Evolutionary conservation across 2,329 filamentous ascomycete genomes (phyloP).

Genomic region (Didymella arachidicola): DNA sequence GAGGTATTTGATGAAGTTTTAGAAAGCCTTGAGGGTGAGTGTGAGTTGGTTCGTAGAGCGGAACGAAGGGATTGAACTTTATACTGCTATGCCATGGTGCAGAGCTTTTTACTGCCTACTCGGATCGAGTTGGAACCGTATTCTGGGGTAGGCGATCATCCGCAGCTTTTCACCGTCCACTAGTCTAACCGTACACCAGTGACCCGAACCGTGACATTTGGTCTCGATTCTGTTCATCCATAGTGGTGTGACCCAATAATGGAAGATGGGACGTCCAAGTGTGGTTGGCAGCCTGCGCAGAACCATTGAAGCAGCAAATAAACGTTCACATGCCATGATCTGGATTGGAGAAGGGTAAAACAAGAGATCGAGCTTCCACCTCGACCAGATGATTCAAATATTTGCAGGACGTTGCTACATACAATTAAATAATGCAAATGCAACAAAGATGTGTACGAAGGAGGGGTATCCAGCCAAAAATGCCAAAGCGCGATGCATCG

Average conservation of each 20-base stretch:
- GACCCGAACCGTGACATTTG: background rate
- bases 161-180: background rate
- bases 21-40: background rate
- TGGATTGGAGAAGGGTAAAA: background rate
- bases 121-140: background rate
- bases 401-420: background rate
- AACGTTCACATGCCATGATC: background rate
- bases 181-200: background rate
- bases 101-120: background rate
- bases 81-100: background rate
- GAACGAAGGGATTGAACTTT: background rate
- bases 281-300: constrained; percentile 3
- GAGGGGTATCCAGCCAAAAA: constrained; percentile 18
- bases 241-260: background rate
- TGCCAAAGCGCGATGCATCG: constrained; percentile 17
- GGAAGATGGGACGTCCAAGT: background rate
- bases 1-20: background rate
- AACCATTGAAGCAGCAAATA: background rate
- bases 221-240: background rate
- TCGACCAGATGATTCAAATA: background rate
- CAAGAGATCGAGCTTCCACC: no score
- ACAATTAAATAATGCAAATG: background rate
- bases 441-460: constrained; percentile 8
- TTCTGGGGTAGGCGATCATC: background rate
- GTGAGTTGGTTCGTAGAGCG: background rate